Conservation (phyloP, 768 basidiomycete genomes). For the Jaapia argillacea region DNA sequence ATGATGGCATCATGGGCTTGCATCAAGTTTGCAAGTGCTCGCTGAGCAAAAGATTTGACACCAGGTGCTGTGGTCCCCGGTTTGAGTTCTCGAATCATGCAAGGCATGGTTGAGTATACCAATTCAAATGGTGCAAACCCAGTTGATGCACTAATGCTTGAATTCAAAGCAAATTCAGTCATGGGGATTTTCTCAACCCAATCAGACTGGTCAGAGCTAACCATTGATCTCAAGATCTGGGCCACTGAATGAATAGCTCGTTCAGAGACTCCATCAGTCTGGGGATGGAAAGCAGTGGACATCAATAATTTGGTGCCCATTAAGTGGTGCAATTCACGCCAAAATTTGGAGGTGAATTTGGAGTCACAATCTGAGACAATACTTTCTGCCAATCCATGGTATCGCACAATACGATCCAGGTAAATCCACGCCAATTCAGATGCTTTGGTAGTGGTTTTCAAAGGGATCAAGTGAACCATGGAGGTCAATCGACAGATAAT, state of each 20-base stretch:
- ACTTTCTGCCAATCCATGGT: slow-evolving; percentile 8
- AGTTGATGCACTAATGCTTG: not conserved
- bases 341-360: slow-evolving; percentile 23
- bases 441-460: slow-evolving; percentile 1
- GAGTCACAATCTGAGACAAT: slow-evolving; percentile 15
- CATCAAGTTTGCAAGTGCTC: not conserved
- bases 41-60: not conserved
- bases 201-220: slow-evolving; percentile 1
- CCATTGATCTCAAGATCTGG: slow-evolving; percentile 2
- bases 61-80: not conserved
- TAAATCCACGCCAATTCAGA: slow-evolving; percentile 10
- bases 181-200: slow-evolving; percentile 2
- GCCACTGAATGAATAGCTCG: not conserved
- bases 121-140: slow-evolving; percentile 3
- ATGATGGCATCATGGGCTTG: slow-evolving; percentile 19
- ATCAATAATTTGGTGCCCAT: slow-evolving; percentile 1
- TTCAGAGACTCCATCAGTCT: slow-evolving; percentile 13
- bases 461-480: slow-evolving; percentile 10
- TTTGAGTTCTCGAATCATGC: not conserved
- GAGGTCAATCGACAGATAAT: slow-evolving; percentile 6
- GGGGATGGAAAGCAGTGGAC: slow-evolving; percentile 7
- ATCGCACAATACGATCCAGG: slow-evolving; percentile 2
- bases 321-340: slow-evolving; percentile 18
- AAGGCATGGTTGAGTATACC: not conserved
- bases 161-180: slow-evolving; percentile 2